These are phyloP conservation scores for Coniochaeta hoffmannii DNA, from an alignment of 2,329 filamentous ascomycete genomes.

Conservation along the genomic window DNA sequence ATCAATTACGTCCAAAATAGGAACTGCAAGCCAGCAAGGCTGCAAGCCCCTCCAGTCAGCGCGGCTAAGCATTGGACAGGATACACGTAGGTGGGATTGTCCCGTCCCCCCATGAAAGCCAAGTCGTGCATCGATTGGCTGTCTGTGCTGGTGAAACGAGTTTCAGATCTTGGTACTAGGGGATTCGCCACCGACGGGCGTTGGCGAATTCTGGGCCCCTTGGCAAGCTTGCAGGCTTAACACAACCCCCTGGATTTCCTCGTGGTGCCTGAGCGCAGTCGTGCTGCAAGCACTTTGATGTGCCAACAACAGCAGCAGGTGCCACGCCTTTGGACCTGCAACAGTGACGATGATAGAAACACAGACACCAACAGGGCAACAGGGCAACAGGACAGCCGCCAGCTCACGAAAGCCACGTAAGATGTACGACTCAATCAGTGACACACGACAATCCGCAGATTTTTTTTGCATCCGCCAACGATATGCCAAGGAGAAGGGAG, in stretches of 20 bases:
- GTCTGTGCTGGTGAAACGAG: neutral
- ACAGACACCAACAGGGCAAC: too few relatives aligned
- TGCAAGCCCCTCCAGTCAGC: neutral
- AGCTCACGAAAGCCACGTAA: neutral
- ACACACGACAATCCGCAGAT: neutral
- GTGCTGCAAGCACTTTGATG: constrained; percentile 1
- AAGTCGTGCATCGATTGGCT: neutral
- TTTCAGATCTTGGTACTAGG: neutral
- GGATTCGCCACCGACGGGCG: neutral
- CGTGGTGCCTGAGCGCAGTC: neutral
- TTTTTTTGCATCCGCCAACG: neutral
- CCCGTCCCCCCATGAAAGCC: neutral
- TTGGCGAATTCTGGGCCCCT: too few relatives aligned
- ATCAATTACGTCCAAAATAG: neutral
- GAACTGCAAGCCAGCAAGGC: neutral
- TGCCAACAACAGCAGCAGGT: too few relatives aligned
- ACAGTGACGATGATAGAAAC: neutral
- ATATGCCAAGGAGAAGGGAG: neutral
- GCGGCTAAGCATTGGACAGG: neutral
- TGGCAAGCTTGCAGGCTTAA: neutral
- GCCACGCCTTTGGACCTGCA: too few relatives aligned
- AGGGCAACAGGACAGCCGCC: neutral
- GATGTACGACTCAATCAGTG: neutral
- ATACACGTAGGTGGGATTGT: neutral
- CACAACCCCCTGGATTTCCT: neutral